Conservation (phyloP, 306 rosid species). For the Cicer cuneatum region DNA sequence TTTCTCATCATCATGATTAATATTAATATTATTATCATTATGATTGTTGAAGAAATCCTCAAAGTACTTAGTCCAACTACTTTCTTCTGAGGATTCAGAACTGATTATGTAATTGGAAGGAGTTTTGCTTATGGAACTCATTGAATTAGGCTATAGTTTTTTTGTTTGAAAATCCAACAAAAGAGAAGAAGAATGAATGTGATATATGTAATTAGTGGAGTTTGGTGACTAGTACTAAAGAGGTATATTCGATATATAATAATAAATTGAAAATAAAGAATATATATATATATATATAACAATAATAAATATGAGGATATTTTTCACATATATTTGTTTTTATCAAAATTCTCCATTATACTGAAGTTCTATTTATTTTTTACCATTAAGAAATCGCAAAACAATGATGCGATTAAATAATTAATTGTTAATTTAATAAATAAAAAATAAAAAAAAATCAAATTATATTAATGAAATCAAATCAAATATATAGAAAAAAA, state of each 20-base stretch:
- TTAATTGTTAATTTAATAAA: no score
- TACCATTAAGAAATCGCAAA: no score
- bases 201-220: conserved; percentile 38
- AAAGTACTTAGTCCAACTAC: conserved; percentile 85
- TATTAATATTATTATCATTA: neutral
- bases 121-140: conserved; percentile 51
- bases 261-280: neutral
- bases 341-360: no score
- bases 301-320: no score
- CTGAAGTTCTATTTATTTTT: no score
- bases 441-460: no score
- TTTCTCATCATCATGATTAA: neutral
- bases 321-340: no score
- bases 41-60: conserved; percentile 61
- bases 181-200: conserved; percentile 6
- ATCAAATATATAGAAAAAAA: no score
- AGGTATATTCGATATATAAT: conserved; percentile 3
- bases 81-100: conserved; percentile 64
- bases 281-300: no score
- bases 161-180: conserved; percentile 1
- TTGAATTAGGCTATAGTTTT: conserved; percentile 11
- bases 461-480: no score
- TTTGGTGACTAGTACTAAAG: conserved; percentile 44
- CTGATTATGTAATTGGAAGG: conserved; percentile 32
- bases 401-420: no score